Percentiles rank a stretch among this genome's conserved stretches.
Evolutionary conservation across 2,329 filamentous ascomycete genomes (phyloP).

Genomic region (Paecilomyces dactylethromorphus): DNA sequence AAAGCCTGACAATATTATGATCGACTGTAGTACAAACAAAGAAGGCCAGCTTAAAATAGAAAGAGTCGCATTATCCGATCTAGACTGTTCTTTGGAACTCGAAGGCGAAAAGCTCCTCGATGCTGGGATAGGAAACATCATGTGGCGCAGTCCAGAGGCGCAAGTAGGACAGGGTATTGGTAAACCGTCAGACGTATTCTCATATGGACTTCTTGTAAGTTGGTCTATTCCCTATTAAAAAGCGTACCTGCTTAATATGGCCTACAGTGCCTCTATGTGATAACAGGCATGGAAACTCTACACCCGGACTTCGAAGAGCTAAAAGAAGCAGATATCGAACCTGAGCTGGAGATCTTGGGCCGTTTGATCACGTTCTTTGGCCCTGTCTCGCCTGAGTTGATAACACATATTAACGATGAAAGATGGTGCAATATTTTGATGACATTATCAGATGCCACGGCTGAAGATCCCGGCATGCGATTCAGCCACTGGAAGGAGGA

Average conservation of each 20-base stretch:
- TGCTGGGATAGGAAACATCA: conserved; percentile 7
- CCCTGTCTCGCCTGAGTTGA: conserved; percentile 17
- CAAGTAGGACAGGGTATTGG: conserved; percentile 5
- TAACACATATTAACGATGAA: conserved; percentile 21
- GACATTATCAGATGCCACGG: conserved; percentile 14
- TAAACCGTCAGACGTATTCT: conserved; percentile 7
- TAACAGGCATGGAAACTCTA: conserved; percentile 17
- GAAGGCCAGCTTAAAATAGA: no score
- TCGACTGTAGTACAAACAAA: no score
- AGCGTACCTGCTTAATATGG: background rate
- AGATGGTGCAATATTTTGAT: conserved; percentile 15
- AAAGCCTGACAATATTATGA: no score
- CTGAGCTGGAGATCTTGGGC: conserved; percentile 19
- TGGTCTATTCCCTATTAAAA: background rate
- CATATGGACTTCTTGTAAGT: conserved; percentile 9
- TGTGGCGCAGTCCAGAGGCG: conserved; percentile 12
- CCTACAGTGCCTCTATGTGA: conserved; percentile 17
- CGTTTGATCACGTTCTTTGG: conserved; percentile 19
- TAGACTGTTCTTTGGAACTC: conserved; percentile 7
- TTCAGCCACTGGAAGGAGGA: conserved; percentile 21
- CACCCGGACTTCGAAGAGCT: conserved; percentile 17
- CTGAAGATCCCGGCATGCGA: conserved; percentile 5
- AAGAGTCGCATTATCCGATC: no score
- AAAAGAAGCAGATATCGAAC: conserved; percentile 14
- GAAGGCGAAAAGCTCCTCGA: conserved; percentile 6